A percentile compares a stretch with the other conserved stretches of the same genome.
Evolutionary conservation across 2,329 filamentous ascomycete species (phyloP).

Genomic region (Nannizzia gypsea): DNA sequence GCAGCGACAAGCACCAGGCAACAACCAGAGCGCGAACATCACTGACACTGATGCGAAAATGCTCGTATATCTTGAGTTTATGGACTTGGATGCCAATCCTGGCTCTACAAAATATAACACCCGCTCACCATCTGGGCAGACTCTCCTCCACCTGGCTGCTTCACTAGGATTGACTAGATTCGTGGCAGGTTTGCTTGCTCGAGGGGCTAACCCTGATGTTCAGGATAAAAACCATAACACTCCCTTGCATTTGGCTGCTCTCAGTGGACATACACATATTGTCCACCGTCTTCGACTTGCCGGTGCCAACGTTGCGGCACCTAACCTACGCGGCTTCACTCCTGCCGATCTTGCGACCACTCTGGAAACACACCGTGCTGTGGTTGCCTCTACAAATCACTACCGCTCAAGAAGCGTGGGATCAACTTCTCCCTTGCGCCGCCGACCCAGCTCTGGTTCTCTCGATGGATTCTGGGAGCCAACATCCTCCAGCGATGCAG

Average conservation of each 20-base stretch:
- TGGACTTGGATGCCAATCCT: conserved; percentile 64
- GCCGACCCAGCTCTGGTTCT: conserved; percentile 48
- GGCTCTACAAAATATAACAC: conserved; percentile 57
- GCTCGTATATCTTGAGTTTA: conserved; percentile 62
- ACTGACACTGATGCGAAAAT: conserved; percentile 55
- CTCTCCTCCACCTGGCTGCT: conserved; percentile 68
- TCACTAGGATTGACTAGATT: conserved; percentile 64
- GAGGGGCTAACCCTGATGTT: conserved; percentile 64
- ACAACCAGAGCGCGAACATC: conserved; percentile 29
- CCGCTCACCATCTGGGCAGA: conserved; percentile 54
- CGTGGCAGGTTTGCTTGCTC: conserved; percentile 61
- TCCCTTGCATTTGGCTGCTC: conserved; percentile 66
- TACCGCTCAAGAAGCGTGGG: conserved; percentile 54
- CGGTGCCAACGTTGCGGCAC: conserved; percentile 59
- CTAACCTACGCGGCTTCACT: conserved; percentile 58
- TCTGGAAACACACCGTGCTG: conserved; percentile 50
- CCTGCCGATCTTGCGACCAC: conserved; percentile 60
- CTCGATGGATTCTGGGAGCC: conserved; percentile 56
- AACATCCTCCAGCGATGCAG: conserved; percentile 35
- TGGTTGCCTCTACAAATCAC: conserved; percentile 51
- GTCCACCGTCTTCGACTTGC: conserved; percentile 61
- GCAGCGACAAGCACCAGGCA: conserved; percentile 33
- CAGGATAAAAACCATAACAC: conserved; percentile 71
- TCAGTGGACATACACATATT: conserved; percentile 64
- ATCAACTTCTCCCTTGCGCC: conserved; percentile 40